Evolutionary conservation across 768 basidiomycete genomes (phyloP).

Genomic region (Calocera cornea): DNA sequence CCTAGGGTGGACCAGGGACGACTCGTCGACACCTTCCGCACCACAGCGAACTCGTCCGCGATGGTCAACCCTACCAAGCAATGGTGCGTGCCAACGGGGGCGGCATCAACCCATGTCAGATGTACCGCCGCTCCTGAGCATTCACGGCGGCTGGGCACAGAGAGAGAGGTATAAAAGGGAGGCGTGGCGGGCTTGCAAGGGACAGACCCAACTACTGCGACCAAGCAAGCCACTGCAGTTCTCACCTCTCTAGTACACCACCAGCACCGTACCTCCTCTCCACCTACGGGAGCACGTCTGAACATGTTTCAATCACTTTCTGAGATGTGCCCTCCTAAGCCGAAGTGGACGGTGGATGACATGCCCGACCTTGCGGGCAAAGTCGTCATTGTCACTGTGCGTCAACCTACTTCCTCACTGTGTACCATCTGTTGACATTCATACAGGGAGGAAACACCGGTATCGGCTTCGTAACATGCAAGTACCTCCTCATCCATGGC

Average conservation of each 20-base stretch:
- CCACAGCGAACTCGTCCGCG: too few relatives aligned
- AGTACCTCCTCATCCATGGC: conserved; percentile 35
- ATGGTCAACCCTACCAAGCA: too few relatives aligned
- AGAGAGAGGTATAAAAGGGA: background rate
- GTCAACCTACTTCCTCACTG: too few relatives aligned
- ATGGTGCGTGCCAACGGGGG: too few relatives aligned
- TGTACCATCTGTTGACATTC: too few relatives aligned
- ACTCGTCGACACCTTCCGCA: too few relatives aligned
- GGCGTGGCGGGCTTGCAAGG: background rate
- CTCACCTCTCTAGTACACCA: background rate
- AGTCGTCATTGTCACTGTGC: conserved; percentile 26
- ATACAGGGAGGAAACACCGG: background rate
- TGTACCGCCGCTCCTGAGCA: too few relatives aligned
- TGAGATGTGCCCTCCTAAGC: conserved; percentile 12
- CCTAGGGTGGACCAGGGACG: background rate
- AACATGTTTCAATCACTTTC: background rate
- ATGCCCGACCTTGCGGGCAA: conserved; percentile 27
- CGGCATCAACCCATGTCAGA: too few relatives aligned
- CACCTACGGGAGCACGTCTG: too few relatives aligned
- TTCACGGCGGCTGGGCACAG: too few relatives aligned
- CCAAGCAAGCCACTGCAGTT: background rate
- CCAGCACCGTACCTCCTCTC: background rate
- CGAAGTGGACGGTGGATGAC: conserved; percentile 22
- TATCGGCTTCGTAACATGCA: background rate
- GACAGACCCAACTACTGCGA: background rate